These are phyloP conservation scores for Themeda triandra DNA, from an alignment of 176 grass and related monocot genomes.

Conservation along the genomic window DNA sequence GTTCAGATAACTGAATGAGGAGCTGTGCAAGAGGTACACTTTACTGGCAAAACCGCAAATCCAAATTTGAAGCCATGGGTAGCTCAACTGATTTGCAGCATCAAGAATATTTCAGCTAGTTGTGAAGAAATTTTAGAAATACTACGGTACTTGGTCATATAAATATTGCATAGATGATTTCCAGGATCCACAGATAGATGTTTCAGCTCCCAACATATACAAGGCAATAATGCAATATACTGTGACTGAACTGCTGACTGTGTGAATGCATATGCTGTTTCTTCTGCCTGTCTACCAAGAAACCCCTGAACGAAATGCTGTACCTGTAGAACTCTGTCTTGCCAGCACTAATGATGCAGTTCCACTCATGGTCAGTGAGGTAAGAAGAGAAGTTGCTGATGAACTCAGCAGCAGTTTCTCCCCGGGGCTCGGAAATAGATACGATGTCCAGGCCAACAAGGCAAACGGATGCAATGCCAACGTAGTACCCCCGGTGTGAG, in stretches of 20 bases:
- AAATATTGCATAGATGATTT: not conserved
- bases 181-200: not conserved
- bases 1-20: not conserved
- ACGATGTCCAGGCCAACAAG: constrained; percentile 86
- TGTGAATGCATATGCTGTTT: not conserved
- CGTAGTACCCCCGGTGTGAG: constrained; percentile 82
- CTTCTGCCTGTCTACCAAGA: not conserved
- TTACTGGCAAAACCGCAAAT: constrained; percentile 5
- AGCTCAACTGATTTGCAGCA: not conserved
- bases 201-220: not conserved
- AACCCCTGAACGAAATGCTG: not conserved
- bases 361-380: constrained; percentile 64
- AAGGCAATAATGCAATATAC: no score
- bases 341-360: constrained; percentile 30
- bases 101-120: not conserved
- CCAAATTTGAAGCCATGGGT: not conserved
- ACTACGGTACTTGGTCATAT: not conserved
- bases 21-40: not conserved
- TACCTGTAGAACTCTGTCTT: constrained; percentile 65
- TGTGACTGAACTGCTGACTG: not conserved
- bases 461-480: constrained; percentile 75
- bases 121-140: not conserved
- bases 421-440: constrained; percentile 41
- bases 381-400: constrained; percentile 53
- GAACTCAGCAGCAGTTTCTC: constrained; percentile 44